phyloP scores from a whole-genome alignment of 2,329 filamentous ascomycete species.

The Fusarium hostae region DNA sequence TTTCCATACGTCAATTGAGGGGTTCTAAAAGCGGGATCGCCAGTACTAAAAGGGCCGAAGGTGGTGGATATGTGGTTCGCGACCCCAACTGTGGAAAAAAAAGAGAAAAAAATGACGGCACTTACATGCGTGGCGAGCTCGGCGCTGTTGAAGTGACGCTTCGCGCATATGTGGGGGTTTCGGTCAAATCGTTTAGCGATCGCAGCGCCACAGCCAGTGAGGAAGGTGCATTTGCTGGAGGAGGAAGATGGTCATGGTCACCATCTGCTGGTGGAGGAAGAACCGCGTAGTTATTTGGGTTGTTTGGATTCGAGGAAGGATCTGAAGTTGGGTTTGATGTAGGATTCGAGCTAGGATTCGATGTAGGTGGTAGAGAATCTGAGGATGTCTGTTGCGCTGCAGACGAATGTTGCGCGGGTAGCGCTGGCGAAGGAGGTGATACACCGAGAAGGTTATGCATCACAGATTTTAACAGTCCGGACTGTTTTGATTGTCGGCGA shows the following conservation, averaged over 20 bases:
- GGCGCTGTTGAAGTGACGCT: conserved; percentile 69
- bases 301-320: conserved; percentile 40
- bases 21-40: conserved; percentile 26
- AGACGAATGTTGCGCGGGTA: conserved; percentile 44
- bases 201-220: conserved; percentile 56
- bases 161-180: conserved; percentile 66
- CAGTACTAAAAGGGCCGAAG: conserved; percentile 39
- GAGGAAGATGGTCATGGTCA: conserved; percentile 45
- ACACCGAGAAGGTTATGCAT: conserved; percentile 56
- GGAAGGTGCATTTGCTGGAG: conserved; percentile 40
- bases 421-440: conserved; percentile 45
- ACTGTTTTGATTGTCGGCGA: conserved; percentile 54
- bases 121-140: conserved; percentile 69
- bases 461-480: conserved; percentile 57
- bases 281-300: conserved; percentile 46
- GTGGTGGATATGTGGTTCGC: conserved; percentile 36
- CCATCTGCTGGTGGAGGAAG: conserved; percentile 51
- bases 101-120: conserved; percentile 29
- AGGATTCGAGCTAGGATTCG: conserved; percentile 40
- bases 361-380: conserved; percentile 30
- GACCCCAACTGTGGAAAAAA: conserved; percentile 22
- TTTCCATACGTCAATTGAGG: conserved; percentile 39
- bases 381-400: conserved; percentile 48
- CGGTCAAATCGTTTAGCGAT: conserved; percentile 58
- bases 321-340: conserved; percentile 36